These are phyloP conservation scores for Fraxinus dipetala DNA, from an alignment of 305 asterid genomes.

Conservation along the genomic window DNA sequence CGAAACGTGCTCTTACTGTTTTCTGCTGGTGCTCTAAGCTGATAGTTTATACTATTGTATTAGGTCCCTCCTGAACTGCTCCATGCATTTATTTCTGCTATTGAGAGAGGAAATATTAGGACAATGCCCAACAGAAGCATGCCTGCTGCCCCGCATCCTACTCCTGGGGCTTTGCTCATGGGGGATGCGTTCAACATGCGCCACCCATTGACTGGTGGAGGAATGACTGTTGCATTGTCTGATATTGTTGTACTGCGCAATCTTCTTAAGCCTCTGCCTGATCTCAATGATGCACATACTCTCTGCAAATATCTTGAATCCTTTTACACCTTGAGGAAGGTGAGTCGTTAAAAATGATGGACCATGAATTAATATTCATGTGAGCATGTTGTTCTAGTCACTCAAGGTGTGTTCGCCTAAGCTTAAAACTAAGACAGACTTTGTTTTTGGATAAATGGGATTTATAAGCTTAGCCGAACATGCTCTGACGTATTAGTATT, in stretches of 20 bases:
- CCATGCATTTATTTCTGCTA: conserved; percentile 29
- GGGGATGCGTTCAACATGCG: conserved; percentile 58
- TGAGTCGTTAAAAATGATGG: neutral
- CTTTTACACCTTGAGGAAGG: conserved; percentile 41
- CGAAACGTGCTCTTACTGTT: neutral
- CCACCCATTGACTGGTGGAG: conserved; percentile 51
- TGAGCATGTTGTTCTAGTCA: neutral
- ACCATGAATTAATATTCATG: neutral
- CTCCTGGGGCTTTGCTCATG: conserved; percentile 44
- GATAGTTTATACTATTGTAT: neutral
- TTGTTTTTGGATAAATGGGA: neutral
- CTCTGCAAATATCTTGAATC: conserved; percentile 36
- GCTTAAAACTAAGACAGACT: neutral
- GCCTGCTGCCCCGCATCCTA: conserved; percentile 43
- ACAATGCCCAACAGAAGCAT: conserved; percentile 43
- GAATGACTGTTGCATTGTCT: conserved; percentile 51
- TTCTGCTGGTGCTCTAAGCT: neutral
- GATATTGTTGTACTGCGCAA: conserved; percentile 38
- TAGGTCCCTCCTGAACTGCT: conserved; percentile 37
- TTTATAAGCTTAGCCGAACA: neutral
- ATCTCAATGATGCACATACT: conserved; percentile 32
- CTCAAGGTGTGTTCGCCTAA: neutral
- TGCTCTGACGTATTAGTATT: neutral
- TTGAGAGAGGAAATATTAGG: conserved; percentile 38
- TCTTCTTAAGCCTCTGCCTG: conserved; percentile 35